Evolutionary conservation across 2,329 filamentous ascomycete genomes (phyloP), one percentile per base, ranked within the genome.

Genomic region (Pestalotiopsis sp.): DNA sequence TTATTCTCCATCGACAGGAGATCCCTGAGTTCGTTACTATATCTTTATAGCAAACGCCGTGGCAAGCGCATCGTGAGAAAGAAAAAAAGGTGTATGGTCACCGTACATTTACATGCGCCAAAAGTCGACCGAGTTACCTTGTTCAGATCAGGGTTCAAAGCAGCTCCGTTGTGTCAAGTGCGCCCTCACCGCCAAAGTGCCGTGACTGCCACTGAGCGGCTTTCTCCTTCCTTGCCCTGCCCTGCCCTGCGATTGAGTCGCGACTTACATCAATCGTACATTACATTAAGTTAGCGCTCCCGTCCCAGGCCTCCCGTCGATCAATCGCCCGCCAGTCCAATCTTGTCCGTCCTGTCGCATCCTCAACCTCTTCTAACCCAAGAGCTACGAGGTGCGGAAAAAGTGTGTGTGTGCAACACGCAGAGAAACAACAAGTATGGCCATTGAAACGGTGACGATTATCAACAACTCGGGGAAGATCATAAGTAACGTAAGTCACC

Each of bases 401-500:
- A 60, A 60, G 36, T 13, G 20, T 13, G 23, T 17, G 36, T 13
- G 20, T 13, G 23, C 14, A 27, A 59, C 3, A 36, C 7, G 14
- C 60, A 23, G 27, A 45, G 41, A 12, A 27, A 36, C 14, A 63
- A n/a, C 45, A 63, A 70, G 85, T 87, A 71, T 70, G 69, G 66
- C 69, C 14, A 67, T 68, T 41, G 91, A 97, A 81, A 95, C 93
- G 64, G 90, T 97, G 74, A 95, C 93, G 73, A 93, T 97, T 76
- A 92, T 97, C 81, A 96, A 97, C 84, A 94, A 87, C 76, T 96
- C 93, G 68, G 94, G 94, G 76, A 97, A 97, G 83, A 91, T 97
- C 65, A 93, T 97, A 75, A 95, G 91, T 85, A 96, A 92, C 69
- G 93, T 95, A 86, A 80, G 91, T 85, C 38, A 38, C 27, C 57